Evolutionary conservation across 192 early-diverging fungal species (phyloP).

Genomic region (Coemansia aciculifera): DNA sequence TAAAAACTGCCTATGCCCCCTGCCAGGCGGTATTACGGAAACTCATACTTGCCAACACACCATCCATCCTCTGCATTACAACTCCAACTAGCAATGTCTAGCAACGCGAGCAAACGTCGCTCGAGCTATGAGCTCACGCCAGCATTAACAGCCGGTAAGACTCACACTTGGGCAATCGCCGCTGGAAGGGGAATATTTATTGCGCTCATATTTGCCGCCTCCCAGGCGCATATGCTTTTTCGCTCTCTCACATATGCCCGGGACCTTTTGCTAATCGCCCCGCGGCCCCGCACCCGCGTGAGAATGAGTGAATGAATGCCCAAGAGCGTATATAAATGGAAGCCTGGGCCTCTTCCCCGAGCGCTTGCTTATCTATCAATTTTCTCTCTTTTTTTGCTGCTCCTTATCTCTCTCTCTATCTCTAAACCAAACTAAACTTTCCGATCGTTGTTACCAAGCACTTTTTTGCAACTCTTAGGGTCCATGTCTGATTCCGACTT

Average conservation of each 20-base stretch:
- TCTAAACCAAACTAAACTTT: background rate
- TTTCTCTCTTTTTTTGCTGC: background rate
- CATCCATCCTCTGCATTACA: background rate
- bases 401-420: constrained; percentile 2
- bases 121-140: constrained; percentile 7
- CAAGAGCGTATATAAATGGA: background rate
- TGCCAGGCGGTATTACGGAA: background rate
- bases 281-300: background rate
- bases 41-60: background rate
- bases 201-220: background rate
- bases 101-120: background rate
- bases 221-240: background rate
- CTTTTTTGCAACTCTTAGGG: constrained; percentile 19
- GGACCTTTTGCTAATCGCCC: background rate
- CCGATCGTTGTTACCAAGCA: background rate
- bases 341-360: background rate
- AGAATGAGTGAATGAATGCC: background rate
- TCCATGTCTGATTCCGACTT: constrained; percentile 34
- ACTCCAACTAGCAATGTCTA: background rate
- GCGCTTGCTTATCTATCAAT: background rate
- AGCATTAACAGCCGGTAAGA: background rate
- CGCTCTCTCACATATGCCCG: background rate
- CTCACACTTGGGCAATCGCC: background rate
- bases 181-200: background rate
- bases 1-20: background rate